phyloP scores from a whole-genome alignment of 345 rosid genomes.

The Acer yangbiense region DNA sequence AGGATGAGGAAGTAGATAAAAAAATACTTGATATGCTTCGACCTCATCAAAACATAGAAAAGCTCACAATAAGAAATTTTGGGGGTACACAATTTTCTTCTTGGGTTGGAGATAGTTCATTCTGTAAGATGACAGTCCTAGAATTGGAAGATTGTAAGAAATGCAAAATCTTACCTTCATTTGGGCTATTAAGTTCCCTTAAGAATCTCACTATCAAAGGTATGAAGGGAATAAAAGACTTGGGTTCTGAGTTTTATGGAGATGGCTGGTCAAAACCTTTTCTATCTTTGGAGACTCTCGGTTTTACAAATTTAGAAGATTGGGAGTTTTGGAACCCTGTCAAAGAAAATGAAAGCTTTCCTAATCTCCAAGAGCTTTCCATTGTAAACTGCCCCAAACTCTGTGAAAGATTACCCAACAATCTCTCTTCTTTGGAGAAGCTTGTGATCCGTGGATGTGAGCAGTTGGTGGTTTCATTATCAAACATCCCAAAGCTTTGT shows the following conservation, averaged over 20 bases:
- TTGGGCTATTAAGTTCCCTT: background rate
- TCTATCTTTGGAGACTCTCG: background rate
- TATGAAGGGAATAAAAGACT: background rate
- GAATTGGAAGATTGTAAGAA: background rate
- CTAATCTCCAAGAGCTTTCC: background rate
- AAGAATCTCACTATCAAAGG: background rate
- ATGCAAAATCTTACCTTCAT: background rate
- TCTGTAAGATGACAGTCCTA: background rate
- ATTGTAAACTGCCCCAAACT: background rate
- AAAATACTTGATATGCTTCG: background rate
- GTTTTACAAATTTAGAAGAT: background rate
- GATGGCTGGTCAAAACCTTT: background rate
- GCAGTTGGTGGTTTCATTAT: background rate
- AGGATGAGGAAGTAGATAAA: background rate
- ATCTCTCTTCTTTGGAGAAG: background rate
- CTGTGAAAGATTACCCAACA: background rate
- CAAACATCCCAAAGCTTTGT: background rate
- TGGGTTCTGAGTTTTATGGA: background rate
- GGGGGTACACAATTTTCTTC: background rate
- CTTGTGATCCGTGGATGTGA: background rate
- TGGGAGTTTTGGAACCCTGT: background rate
- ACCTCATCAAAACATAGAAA: background rate
- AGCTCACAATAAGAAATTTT: background rate
- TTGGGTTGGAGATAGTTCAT: background rate
- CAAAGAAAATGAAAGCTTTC: background rate